phyloP scores from a whole-genome alignment of 257 asterid species.

The Fraxinus americana region DNA sequence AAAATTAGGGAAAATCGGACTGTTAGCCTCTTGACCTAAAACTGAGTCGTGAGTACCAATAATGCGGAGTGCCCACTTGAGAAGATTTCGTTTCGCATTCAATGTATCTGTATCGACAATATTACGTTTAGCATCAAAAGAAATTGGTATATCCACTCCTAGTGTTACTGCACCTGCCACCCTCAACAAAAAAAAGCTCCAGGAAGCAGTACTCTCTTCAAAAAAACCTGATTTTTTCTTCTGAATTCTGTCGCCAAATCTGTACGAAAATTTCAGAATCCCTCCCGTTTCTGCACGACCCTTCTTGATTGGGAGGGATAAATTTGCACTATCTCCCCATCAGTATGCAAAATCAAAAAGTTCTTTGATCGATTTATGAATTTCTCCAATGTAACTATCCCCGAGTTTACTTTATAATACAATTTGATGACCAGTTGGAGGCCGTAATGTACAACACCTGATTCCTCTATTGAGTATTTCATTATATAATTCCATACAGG shows the following conservation, averaged over 20 bases:
- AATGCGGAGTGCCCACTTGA: too few species aligned
- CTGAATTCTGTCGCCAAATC: background rate
- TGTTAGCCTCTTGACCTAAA: too few species aligned
- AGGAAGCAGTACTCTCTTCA: background rate
- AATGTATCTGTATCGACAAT: background rate
- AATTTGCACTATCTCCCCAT: background rate
- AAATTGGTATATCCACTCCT: background rate
- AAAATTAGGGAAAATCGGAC: too few species aligned
- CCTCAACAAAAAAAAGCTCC: background rate
- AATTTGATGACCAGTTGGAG: background rate
- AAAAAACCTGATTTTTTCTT: background rate
- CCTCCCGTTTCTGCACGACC: background rate
- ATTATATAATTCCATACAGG: constrained; percentile 1
- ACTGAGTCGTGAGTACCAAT: too few species aligned
- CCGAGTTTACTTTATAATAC: background rate
- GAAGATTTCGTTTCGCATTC: background rate
- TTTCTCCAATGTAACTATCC: constrained; percentile 1
- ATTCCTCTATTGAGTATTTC: background rate
- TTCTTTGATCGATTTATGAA: background rate
- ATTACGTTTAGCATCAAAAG: background rate
- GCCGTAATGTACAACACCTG: background rate
- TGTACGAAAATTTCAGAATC: background rate
- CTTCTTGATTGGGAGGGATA: background rate
- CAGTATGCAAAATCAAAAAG: background rate
- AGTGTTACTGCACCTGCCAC: background rate